Evolutionary conservation across 257 asterid species (phyloP), one percentile per base, ranked within the genome.

Genomic region (Ilex aquifolium): DNA sequence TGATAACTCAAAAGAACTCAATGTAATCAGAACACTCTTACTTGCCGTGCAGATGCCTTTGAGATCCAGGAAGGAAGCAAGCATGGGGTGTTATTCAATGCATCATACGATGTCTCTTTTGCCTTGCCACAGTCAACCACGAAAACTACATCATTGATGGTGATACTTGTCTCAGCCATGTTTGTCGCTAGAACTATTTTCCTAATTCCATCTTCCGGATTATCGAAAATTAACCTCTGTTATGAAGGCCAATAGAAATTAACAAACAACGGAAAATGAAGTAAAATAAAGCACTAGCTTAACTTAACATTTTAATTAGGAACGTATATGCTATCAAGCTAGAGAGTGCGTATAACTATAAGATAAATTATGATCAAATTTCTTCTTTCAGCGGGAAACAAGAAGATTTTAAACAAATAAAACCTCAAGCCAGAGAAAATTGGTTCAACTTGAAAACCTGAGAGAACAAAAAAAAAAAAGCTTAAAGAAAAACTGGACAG

Each of bases 81-180:
- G 76, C 97, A 90, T 50, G 96, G 97, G 67, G 97, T 90, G 78
- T 90, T 90, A 69, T 90, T 90, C 72, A 90, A 78, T 60, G 97
- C 97, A 74, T 90, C 97, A 83, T 90, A 90, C 59, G 97, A 88
- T 59, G 97, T 90, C 80, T 90, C 97, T 78, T 90, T 90, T 11
- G 97, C 96, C 77, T 90, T 90, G 61, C 97, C 97, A 79, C 96
- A 85, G 74, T 90, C 97, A 55, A 90, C 86, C 79, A 90, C 97
- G 80, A 85, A 90, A 77, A 90, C 97, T 51, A 88, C 97, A 68
- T 90, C 97, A 77, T 90, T 90, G 61, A 90, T 90, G 63, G 97
- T 90, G 69, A 90, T 88, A 72, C 97, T 90, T 59, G 97, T 90
- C 76, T 90, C 97, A 54, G 97, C 96, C 96, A 90, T 90, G 79